Evolutionary conservation across 1,139 yeast genomes (phyloP).

Genomic region (Hemisphaericaspora xylofermentans): DNA sequence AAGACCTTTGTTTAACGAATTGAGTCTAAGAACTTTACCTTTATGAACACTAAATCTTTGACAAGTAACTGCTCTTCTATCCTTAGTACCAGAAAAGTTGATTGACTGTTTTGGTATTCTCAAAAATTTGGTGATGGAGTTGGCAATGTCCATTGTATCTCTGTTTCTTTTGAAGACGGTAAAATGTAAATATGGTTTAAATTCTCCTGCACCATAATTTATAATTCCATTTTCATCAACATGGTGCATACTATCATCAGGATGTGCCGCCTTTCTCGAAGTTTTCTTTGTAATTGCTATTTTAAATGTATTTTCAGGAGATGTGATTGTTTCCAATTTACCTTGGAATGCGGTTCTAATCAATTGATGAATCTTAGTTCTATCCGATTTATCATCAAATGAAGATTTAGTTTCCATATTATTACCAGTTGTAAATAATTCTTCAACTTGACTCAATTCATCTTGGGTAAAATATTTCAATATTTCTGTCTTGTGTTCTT

Average conservation of each 20-base stretch:
- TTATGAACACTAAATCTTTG: conserved; percentile 75
- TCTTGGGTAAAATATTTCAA: conserved; percentile 57
- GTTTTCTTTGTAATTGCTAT: conserved; percentile 49
- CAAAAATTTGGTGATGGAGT: conserved; percentile 67
- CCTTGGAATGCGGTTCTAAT: conserved; percentile 73
- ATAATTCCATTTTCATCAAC: conserved; percentile 48
- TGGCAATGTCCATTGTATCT: conserved; percentile 95
- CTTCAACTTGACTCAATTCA: conserved; percentile 55
- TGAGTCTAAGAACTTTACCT: conserved; percentile 76
- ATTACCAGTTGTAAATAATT: conserved; percentile 55
- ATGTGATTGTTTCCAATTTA: conserved; percentile 75
- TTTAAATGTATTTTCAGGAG: conserved; percentile 62
- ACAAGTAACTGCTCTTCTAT: conserved; percentile 92
- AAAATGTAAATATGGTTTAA: conserved; percentile 69
- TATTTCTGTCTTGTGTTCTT: conserved; percentile 47
- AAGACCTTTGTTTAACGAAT: conserved; percentile 70
- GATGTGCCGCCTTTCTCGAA: conserved; percentile 25
- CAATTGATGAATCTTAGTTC: conserved; percentile 77
- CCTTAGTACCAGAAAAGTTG: conserved; percentile 93
- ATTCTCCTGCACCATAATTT: conserved; percentile 65
- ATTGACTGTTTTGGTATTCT: conserved; percentile 69
- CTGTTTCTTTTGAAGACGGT: conserved; percentile 89
- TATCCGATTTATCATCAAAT: conserved; percentile 64
- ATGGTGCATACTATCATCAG: conserved; percentile 49
- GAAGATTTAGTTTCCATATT: conserved; percentile 57